Percentiles rank a stretch among this genome's conserved stretches.
Conservation (phyloP, 257 asterid species). For the Plantago ovata region DNA sequence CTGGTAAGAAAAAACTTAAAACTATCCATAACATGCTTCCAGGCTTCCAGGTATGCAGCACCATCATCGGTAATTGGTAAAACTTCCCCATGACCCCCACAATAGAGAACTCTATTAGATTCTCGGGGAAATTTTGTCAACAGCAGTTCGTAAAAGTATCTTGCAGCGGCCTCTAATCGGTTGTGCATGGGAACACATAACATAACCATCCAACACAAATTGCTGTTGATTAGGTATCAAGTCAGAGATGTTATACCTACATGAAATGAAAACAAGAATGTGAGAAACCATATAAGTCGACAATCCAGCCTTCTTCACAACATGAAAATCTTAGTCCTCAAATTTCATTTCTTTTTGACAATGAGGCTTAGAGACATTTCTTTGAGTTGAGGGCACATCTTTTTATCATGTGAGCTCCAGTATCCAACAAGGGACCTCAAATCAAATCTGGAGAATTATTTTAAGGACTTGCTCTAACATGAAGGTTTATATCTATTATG, state of each 20-base stretch:
- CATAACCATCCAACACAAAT: conserved; percentile 1
- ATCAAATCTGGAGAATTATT: neutral
- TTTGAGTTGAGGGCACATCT: neutral
- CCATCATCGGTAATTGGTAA: no score
- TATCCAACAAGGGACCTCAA: neutral
- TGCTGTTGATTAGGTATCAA: conserved; percentile 16
- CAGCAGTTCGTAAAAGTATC: conserved; percentile 1
- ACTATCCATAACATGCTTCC: no score
- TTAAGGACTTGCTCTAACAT: neutral
- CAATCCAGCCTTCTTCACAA: neutral
- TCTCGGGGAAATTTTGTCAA: neutral
- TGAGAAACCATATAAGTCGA: neutral
- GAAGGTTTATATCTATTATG: neutral
- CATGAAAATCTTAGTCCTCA: conserved; percentile 2
- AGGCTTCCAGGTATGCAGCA: no score
- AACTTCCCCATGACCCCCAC: no score
- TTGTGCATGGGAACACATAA: neutral
- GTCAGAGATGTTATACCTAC: conserved; percentile 20
- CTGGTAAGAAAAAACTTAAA: no score
- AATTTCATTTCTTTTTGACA: conserved; percentile 7
- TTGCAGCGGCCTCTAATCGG: neutral
- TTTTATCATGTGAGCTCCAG: neutral
- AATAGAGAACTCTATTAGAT: no score
- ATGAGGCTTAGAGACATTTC: conserved; percentile 1
- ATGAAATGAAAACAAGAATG: conserved; percentile 4